Percentiles rank a stretch among this genome's conserved stretches.
Conservation (phyloP, 345 rosid genomes). For the Murraya koenigii region DNA sequence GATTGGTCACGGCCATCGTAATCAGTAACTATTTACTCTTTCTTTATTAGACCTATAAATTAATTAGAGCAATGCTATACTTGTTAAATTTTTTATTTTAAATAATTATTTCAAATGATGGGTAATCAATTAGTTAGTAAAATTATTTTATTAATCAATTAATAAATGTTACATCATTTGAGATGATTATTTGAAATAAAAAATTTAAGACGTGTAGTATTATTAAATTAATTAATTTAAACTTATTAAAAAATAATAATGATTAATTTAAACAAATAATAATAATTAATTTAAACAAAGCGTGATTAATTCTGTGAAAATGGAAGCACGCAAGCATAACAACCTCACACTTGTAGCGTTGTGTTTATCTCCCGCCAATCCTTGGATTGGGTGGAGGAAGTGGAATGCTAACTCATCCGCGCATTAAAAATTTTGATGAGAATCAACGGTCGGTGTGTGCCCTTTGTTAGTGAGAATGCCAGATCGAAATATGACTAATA, state of each 20-base stretch:
- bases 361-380: not conserved
- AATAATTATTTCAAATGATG: too few species aligned
- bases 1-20: slow-evolving; percentile 2
- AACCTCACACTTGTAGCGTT: slow-evolving; percentile 10
- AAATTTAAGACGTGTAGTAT: too few species aligned
- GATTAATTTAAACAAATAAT: too few species aligned
- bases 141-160: too few species aligned
- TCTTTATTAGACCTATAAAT: not conserved
- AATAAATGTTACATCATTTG: too few species aligned
- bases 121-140: too few species aligned
- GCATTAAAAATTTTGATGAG: not conserved
- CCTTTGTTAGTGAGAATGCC: not conserved
- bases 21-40: not conserved
- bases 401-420: not conserved
- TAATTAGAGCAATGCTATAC: too few species aligned
- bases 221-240: too few species aligned
- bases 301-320: not conserved
- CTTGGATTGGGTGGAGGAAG: not conserved
- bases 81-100: too few species aligned
- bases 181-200: too few species aligned
- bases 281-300: not conserved
- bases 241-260: too few species aligned
- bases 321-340: not conserved
- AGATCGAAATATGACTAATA: not conserved
- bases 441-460: not conserved